Evolutionary conservation across 2,329 filamentous ascomycete genomes (phyloP), one percentile per base, ranked within the genome.

Genomic region (Penicillium sp.): DNA sequence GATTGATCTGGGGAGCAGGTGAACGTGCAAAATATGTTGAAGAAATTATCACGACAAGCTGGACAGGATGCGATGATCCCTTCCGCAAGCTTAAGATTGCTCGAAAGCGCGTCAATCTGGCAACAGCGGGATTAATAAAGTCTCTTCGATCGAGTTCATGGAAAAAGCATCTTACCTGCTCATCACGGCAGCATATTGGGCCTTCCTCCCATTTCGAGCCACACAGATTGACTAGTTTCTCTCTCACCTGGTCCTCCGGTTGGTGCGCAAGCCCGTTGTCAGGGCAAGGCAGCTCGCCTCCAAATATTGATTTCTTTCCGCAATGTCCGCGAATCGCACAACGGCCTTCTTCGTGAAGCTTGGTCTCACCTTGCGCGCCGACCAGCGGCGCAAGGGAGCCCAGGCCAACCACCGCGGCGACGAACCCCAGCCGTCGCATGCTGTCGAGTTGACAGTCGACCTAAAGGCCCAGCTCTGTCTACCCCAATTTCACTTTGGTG

Each of bases 41-140:
- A 96, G 72, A 98, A 98, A 71, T 98, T 98, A 55, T 89, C 84
- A 66, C 92, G 94, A 76, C 92, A 98, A 20, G 93, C 92, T 1
- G 92, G 92, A 62, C 92, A 98, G 7, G 88, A 87, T 16, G 88
- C 82, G 60, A 98, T 88, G 58, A 98, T 84, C 42, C 83, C 80
- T 53, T 89, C 87, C 2, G 88, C 90, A 14, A 86, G 86, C 51
- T 85, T 83, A 41, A 98, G 75, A 57, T 95, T 93, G 44, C 78
- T 82, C 54, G 85, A 82, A 45, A 98, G 78, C 1, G 83, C 74
- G 53, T 85, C 77, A 39, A 98, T 73, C 84, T 89, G 55, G 30
- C 16, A 20, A 37, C 15, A 29, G n/a, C n/a, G n/a, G n/a, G n/a
- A n/a, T n/a, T n/a, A n/a, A n/a, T n/a, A 23, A 41, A 30, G 9